Evolutionary conservation across 2,329 filamentous ascomycete genomes (phyloP).

Genomic region (Xylariomycetidae sp.): DNA sequence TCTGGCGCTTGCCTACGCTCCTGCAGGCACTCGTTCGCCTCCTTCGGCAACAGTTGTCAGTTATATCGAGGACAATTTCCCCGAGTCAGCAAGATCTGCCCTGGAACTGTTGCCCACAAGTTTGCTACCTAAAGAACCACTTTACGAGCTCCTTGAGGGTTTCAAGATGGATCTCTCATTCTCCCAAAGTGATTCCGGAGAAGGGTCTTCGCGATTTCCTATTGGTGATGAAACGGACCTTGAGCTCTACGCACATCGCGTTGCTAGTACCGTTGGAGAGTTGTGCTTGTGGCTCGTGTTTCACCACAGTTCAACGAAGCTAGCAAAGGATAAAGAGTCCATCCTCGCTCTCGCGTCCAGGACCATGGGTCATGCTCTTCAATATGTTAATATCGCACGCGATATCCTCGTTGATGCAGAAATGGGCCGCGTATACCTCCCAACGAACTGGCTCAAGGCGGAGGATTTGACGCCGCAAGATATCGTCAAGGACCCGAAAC

Average conservation of each 20-base stretch:
- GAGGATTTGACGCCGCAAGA: slow-evolving; percentile 48
- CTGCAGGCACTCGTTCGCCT: slow-evolving; percentile 20
- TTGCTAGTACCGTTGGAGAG: slow-evolving; percentile 69
- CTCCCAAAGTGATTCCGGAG: slow-evolving; percentile 7
- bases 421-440: slow-evolving; percentile 65
- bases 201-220: slow-evolving; percentile 36
- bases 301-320: slow-evolving; percentile 40
- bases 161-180: slow-evolving; percentile 67
- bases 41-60: slow-evolving; percentile 15
- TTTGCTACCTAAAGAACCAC: slow-evolving; percentile 51
- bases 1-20: slow-evolving; percentile 48
- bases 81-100: slow-evolving; percentile 45
- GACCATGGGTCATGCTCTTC: slow-evolving; percentile 68
- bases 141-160: slow-evolving; percentile 61
- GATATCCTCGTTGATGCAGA: slow-evolving; percentile 65
- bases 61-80: slow-evolving; percentile 47
- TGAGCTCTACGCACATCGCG: slow-evolving; percentile 58
- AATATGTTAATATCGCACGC: slow-evolving; percentile 72
- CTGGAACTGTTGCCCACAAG: slow-evolving; percentile 54
- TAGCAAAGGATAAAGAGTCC: slow-evolving; percentile 27
- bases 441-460: slow-evolving; percentile 57
- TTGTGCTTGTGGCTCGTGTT: slow-evolving; percentile 65
- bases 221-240: slow-evolving; percentile 57
- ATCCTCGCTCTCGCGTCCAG: slow-evolving; percentile 52
- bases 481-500: slow-evolving; percentile 47